Base-by-base conservation (phyloP, 2,329 filamentous ascomycete species). In the Gaeumannomyces tritici region DNA sequence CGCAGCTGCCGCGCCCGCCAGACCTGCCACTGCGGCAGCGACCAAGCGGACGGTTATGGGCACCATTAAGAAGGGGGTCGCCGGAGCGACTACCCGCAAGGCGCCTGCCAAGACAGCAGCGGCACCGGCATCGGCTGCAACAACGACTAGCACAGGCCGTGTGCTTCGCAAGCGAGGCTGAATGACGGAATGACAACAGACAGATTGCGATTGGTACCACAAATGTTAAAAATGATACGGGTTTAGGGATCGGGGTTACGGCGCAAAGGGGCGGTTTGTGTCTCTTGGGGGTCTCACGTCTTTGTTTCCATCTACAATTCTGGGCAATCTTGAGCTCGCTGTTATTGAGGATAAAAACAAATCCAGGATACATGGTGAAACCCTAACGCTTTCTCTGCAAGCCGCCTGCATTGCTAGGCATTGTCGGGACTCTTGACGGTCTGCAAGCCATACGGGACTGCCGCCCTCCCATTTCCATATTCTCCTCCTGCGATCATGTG, bases 161-260 rank as follows among this genome's bases (percentile, higher is more conserved):
- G 80, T 83, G n/a, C 69, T 86, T 62, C 77, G 83, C 60, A 86
- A 83, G 72, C 75, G 83, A 64, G 77, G 72, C 28, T 82, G 68
- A 73, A 51, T 15, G 26, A 27, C 15, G 54, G 54, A 51, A 51
- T 3, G n/a, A 51, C 7, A 51, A n/a, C 7, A 51, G 21, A n/a
- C 21, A 51, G 42, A 51, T 51, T 51, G 42, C 42, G 18, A 51
- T 51, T 4, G 21, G 24, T 24, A 51, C 12, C 15, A 15, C 13
- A 56, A 29, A 56, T 56, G 15, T 51, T 5, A 18, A 62, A 12
- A 4, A 12, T 33, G n/a, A 26, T 55, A 51, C 42, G 42, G 8
- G 42, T 51, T 51, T 51, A 21, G 21, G 21, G 11, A 24, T 51
- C 42, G 21, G 42, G 42, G 42, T 51, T 7, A 51, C 18, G 42